Conservation (phyloP, 169 alveolate genomes). For the Plasmodium falciparum region DNA sequence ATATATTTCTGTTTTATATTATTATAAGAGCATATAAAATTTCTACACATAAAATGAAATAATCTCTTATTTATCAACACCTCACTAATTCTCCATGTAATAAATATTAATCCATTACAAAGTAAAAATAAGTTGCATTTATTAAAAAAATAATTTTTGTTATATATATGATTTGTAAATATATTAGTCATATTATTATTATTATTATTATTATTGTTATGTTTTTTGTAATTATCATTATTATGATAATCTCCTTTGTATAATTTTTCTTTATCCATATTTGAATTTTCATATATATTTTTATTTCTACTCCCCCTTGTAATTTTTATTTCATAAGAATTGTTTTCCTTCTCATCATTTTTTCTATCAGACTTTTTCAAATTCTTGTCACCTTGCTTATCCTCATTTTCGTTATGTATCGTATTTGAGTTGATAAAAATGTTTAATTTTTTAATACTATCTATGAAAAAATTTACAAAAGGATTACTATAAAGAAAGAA, state of each 20-base stretch:
- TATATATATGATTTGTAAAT: slow-evolving; percentile 4
- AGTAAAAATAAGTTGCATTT: slow-evolving; percentile 74
- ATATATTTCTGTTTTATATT: slow-evolving; percentile 75
- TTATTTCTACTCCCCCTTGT: slow-evolving; percentile 37
- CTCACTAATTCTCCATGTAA: slow-evolving; percentile 82
- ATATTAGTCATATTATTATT: slow-evolving; percentile 39
- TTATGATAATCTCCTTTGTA: no score
- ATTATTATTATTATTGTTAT: slow-evolving; percentile 13
- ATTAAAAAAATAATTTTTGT: slow-evolving; percentile 31
- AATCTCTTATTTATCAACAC: slow-evolving; percentile 67
- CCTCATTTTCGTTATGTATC: neutral
- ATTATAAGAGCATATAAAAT: slow-evolving; percentile 83
- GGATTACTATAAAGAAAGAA: no score
- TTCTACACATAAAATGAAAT: slow-evolving; percentile 79
- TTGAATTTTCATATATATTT: neutral
- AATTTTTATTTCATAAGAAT: slow-evolving; percentile 51
- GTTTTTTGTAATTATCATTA: no score
- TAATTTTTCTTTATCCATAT: slow-evolving; percentile 4
- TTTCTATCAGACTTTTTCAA: neutral
- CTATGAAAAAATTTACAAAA: neutral
- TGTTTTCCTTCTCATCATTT: slow-evolving; percentile 14
- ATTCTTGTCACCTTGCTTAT: neutral
- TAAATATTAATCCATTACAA: slow-evolving; percentile 79
- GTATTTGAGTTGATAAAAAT: slow-evolving; percentile 12
- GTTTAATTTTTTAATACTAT: slow-evolving; percentile 18